Evolutionary conservation across 192 early-diverging fungal species (phyloP).

Genomic region (Chytriomyces sp.): DNA sequence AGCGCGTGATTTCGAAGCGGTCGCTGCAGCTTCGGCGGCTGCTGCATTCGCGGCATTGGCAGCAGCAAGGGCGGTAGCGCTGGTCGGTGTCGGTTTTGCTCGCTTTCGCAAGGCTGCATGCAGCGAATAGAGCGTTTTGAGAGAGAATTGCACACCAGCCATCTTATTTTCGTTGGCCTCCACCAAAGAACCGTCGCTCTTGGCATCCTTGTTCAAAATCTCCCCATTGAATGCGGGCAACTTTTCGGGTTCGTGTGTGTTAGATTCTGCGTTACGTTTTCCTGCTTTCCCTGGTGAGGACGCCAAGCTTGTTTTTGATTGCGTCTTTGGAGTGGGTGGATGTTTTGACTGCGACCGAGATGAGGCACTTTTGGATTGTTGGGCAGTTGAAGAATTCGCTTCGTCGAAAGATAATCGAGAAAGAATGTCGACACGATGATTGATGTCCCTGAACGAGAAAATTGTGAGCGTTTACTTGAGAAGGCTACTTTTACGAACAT

Average conservation of each 20-base stretch:
- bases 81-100: conserved; percentile 1
- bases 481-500: not conserved
- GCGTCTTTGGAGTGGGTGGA: not conserved
- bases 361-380: not conserved
- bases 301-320: not conserved
- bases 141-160: not conserved
- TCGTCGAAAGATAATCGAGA: not conserved
- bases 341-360: not conserved
- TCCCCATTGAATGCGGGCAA: not conserved
- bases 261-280: not conserved
- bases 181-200: too few species aligned
- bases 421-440: not conserved
- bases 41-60: not conserved
- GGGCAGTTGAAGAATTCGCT: not conserved
- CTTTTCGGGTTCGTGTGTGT: not conserved
- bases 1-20: not conserved
- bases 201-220: too few species aligned
- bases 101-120: conserved; percentile 17
- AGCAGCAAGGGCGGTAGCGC: not conserved
- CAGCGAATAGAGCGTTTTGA: conserved; percentile 19
- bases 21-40: not conserved
- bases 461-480: not conserved
- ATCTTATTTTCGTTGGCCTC: not conserved
- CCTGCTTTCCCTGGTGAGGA: not conserved
- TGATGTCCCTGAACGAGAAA: not conserved